Conservation (phyloP, 495 filamentous ascomycete genomes). For the Pyrenula massariospora region DNA sequence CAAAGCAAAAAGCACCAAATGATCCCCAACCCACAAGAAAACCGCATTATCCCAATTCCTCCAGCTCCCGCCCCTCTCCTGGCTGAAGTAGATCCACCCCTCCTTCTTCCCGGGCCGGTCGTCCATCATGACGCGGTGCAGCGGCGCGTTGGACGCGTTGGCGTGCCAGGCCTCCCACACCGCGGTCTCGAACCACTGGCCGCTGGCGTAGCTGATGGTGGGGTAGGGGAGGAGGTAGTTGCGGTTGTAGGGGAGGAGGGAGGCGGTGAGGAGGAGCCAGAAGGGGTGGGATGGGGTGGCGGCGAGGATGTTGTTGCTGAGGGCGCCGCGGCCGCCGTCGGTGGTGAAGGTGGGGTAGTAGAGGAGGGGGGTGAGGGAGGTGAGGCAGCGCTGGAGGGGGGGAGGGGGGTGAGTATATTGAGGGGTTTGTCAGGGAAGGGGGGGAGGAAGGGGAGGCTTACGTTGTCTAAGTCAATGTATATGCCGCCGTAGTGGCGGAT, state of each 20-base stretch:
- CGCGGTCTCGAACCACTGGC: conserved; percentile 10
- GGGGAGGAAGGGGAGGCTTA: conserved; percentile 2
- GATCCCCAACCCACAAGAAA: not conserved
- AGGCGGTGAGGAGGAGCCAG: conserved; percentile 8
- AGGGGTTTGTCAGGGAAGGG: conserved; percentile 1
- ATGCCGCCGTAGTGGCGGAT: conserved; percentile 57
- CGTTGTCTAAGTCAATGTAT: conserved; percentile 60
- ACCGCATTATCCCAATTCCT: conserved; percentile 21
- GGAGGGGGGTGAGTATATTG: not conserved
- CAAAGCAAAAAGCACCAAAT: not conserved
- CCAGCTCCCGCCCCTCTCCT: conserved; percentile 30
- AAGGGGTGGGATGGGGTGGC: conserved; percentile 7
- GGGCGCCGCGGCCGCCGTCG: conserved; percentile 8
- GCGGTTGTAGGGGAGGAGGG: conserved; percentile 5
- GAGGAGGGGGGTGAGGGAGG: conserved; percentile 7
- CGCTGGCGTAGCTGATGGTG: conserved; percentile 8
- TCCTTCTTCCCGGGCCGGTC: conserved; percentile 13
- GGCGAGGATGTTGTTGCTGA: conserved; percentile 11
- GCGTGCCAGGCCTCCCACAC: conserved; percentile 13
- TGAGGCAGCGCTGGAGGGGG: conserved; percentile 8
- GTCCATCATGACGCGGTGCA: conserved; percentile 30
- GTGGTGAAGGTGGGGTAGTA: conserved; percentile 10
- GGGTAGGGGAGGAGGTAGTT: conserved; percentile 7
- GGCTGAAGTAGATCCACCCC: conserved; percentile 27
- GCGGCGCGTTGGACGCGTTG: not conserved